Conservation (phyloP, 345 rosid species). For the Citrus trifoliata region DNA sequence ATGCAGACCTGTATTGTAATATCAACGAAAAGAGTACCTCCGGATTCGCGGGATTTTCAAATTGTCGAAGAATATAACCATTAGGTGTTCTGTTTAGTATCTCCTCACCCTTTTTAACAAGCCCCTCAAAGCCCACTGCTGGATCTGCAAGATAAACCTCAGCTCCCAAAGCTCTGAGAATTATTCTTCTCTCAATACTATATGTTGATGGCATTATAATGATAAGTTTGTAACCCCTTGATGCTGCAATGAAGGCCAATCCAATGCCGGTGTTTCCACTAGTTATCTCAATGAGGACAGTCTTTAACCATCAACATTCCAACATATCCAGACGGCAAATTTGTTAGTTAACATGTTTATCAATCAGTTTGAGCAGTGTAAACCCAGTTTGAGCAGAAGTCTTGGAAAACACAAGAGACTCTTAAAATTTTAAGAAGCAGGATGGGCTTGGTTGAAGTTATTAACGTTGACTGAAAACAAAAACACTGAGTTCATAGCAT, state of each 20-base stretch:
- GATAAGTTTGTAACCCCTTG: slow-evolving; percentile 62
- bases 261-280: slow-evolving; percentile 85
- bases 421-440: slow-evolving; percentile 2
- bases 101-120: slow-evolving; percentile 49
- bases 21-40: slow-evolving; percentile 28
- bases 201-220: slow-evolving; percentile 49
- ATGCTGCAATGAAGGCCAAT: slow-evolving; percentile 62
- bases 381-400: neutral
- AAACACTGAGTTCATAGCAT: neutral
- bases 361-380: neutral
- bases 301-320: slow-evolving; percentile 24
- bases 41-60: slow-evolving; percentile 67
- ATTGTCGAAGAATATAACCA: slow-evolving; percentile 43
- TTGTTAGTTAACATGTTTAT: neutral
- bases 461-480: neutral
- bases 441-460: neutral
- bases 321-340: neutral
- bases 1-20: neutral
- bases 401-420: neutral
- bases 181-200: slow-evolving; percentile 64
- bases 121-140: slow-evolving; percentile 37
- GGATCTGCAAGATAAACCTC: slow-evolving; percentile 52
- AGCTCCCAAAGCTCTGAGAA: slow-evolving; percentile 74
- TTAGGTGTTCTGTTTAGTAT: slow-evolving; percentile 50
- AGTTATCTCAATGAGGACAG: slow-evolving; percentile 51